Evolutionary conservation across 2,329 filamentous ascomycete species (phyloP).

Genomic region (Penicillium verrucosum): DNA sequence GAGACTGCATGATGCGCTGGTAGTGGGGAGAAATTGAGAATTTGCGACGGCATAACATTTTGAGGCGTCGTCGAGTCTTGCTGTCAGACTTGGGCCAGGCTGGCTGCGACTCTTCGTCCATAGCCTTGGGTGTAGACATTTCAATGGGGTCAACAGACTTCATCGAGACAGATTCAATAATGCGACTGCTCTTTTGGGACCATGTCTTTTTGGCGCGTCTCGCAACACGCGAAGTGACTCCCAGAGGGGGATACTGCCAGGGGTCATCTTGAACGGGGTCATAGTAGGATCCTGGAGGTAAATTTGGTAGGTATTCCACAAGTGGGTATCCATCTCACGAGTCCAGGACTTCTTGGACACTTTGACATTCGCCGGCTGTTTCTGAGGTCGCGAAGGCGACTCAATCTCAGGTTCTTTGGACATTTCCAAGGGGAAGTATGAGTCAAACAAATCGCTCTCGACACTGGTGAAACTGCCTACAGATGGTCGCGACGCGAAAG

Average conservation of each 20-base stretch:
- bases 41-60: constrained; percentile 59
- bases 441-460: constrained; percentile 57
- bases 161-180: constrained; percentile 15
- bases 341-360: constrained; percentile 48
- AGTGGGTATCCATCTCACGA: constrained; percentile 62
- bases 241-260: constrained; percentile 62
- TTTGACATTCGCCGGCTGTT: constrained; percentile 25
- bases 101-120: constrained; percentile 31
- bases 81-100: constrained; percentile 58
- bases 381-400: constrained; percentile 36
- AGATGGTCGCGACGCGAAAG: constrained; percentile 55
- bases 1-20: constrained; percentile 58
- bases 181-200: constrained; percentile 46
- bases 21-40: constrained; percentile 63
- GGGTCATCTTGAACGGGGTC: constrained; percentile 65
- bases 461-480: constrained; percentile 60
- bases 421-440: constrained; percentile 49
- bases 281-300: constrained; percentile 65
- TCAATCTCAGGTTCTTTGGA: constrained; percentile 38
- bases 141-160: constrained; percentile 39
- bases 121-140: constrained; percentile 48
- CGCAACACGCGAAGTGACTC: constrained; percentile 62
- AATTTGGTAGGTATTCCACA: constrained; percentile 64
- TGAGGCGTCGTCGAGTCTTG: constrained; percentile 56
- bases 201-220: constrained; percentile 60